Percentiles rank a stretch among this genome's conserved stretches.
phyloP scores from a whole-genome alignment of 1,284 basidiomycete species.

The Pascua guehoae region DNA sequence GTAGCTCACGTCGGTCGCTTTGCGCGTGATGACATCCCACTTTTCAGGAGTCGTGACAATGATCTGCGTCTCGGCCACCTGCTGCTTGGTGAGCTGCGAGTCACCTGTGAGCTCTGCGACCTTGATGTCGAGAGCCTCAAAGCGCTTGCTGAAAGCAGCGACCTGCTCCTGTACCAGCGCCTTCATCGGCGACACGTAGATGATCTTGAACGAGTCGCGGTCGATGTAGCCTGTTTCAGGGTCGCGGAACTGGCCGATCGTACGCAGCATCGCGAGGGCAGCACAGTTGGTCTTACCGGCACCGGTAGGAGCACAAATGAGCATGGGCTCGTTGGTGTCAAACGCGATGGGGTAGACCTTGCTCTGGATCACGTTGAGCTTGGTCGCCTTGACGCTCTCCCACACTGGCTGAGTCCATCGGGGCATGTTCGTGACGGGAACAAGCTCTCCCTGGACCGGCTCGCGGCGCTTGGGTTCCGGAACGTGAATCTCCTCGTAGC shows the following conservation, averaged over 20 bases:
- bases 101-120: conserved; percentile 97
- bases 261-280: conserved; percentile 86
- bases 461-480: conserved; percentile 84
- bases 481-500: conserved; percentile 97
- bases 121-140: conserved; percentile 75
- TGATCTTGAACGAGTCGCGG: conserved; percentile 89
- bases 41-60: conserved; percentile 99
- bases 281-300: conserved; percentile 99
- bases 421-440: conserved; percentile 73
- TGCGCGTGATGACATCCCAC: conserved; percentile 98
- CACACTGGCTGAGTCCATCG: conserved; percentile 86
- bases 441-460: conserved; percentile 61
- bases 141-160: conserved; percentile 81
- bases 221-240: conserved; percentile 80
- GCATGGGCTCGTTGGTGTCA: conserved; percentile 87
- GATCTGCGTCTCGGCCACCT: conserved; percentile 95
- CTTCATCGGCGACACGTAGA: conserved; percentile 99
- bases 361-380: conserved; percentile 88
- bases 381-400: conserved; percentile 52
- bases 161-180: conserved; percentile 97
- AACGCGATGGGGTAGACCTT: conserved; percentile 90
- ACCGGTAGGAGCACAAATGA: conserved; percentile 97
- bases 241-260: conserved; percentile 78
- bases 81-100: conserved; percentile 95
- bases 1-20: conserved; percentile 94